Conservation (phyloP, 352 stramenopile genomes). For the Aphanomyces stellatus region DNA sequence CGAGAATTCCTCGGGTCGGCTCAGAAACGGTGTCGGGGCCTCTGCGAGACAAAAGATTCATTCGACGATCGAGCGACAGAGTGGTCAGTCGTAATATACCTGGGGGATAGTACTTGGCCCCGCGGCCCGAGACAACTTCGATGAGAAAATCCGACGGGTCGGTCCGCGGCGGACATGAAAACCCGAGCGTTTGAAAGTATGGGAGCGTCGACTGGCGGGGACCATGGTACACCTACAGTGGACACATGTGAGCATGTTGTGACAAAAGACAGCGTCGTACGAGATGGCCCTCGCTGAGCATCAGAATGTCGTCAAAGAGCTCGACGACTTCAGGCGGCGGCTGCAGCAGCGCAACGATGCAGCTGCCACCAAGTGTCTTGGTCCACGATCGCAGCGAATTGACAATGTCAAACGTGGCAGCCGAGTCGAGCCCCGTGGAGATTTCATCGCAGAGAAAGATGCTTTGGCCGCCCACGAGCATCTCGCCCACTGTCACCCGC, state of each 20-base stretch:
- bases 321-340: slow-evolving; percentile 42
- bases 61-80: slow-evolving; percentile 12
- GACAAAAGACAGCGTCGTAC: too few relatives aligned
- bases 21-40: background rate
- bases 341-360: slow-evolving; percentile 43
- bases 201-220: slow-evolving; percentile 38
- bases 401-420: slow-evolving; percentile 89
- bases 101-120: slow-evolving; percentile 26
- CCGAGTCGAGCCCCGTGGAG: slow-evolving; percentile 87
- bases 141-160: slow-evolving; percentile 62
- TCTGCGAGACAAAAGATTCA: background rate
- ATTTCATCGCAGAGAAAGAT: slow-evolving; percentile 89
- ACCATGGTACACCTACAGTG: slow-evolving; percentile 19
- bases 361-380: slow-evolving; percentile 30
- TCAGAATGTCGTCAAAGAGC: slow-evolving; percentile 45
- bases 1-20: slow-evolving; percentile 37
- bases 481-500: slow-evolving; percentile 88
- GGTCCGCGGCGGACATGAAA: slow-evolving; percentile 36
- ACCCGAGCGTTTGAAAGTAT: slow-evolving; percentile 45
- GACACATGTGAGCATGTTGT: too few relatives aligned
- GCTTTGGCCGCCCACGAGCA: slow-evolving; percentile 66
- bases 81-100: slow-evolving; percentile 25
- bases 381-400: slow-evolving; percentile 45
- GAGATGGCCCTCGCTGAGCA: slow-evolving; percentile 38
- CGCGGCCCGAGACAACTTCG: slow-evolving; percentile 52